These are phyloP conservation scores for Fusarium ambrosium DNA, from an alignment of 2,329 filamentous ascomycete genomes.

Conservation along the genomic window DNA sequence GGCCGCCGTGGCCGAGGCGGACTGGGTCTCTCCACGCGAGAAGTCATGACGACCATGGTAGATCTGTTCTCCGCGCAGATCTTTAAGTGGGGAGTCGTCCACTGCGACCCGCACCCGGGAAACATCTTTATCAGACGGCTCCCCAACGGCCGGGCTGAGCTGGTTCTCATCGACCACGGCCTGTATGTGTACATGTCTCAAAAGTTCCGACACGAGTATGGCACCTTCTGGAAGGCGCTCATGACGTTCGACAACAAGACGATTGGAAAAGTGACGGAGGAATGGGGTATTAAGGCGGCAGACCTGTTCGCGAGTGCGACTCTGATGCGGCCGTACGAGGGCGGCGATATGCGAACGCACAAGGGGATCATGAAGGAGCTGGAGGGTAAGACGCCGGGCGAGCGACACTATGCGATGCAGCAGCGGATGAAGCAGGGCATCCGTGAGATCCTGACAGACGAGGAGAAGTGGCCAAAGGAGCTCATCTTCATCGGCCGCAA, in stretches of 20 bases:
- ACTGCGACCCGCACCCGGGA: constrained; percentile 96
- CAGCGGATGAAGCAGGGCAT: constrained; percentile 80
- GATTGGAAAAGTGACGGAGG: constrained; percentile 76
- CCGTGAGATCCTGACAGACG: constrained; percentile 81
- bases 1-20: constrained; percentile 81
- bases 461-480: constrained; percentile 90
- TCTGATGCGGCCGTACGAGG: constrained; percentile 89
- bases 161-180: constrained; percentile 97
- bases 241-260: constrained; percentile 93
- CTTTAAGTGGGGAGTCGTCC: constrained; percentile 95
- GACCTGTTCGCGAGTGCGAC: constrained; percentile 95
- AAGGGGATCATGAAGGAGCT: constrained; percentile 75
- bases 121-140: constrained; percentile 96
- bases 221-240: constrained; percentile 91
- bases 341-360: constrained; percentile 78
- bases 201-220: constrained; percentile 87
- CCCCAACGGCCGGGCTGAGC: constrained; percentile 84
- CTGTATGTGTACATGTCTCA: constrained; percentile 93
- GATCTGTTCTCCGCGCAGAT: constrained; percentile 98
- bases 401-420: constrained; percentile 92
- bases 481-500: constrained; percentile 94
- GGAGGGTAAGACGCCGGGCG: constrained; percentile 70
- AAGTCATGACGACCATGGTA: constrained; percentile 97
- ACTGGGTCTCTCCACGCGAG: constrained; percentile 83
- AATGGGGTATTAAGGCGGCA: constrained; percentile 90